These are phyloP conservation scores for Coemansia sp. DNA, from an alignment of 192 early-diverging fungal genomes.

Conservation along the genomic window DNA sequence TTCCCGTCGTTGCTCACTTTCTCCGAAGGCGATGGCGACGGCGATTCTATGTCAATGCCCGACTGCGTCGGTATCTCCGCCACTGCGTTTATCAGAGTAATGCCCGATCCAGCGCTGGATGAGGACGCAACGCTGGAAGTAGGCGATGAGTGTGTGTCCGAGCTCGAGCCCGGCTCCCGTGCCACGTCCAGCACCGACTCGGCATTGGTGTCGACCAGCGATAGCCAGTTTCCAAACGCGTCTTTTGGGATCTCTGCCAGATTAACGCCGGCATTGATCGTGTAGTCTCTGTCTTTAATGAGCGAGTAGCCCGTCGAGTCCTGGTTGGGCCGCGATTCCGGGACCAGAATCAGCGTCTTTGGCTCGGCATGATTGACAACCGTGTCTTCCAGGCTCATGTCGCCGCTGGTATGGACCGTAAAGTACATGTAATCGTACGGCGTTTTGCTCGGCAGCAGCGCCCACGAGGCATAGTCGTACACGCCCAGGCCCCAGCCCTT, in stretches of 20 bases:
- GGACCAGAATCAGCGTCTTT: slow-evolving; percentile 14
- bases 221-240: slow-evolving; percentile 27
- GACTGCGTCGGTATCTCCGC: neutral
- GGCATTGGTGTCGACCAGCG: slow-evolving; percentile 7
- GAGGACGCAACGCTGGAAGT: neutral
- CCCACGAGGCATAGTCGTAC: slow-evolving; percentile 45
- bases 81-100: neutral
- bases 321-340: neutral
- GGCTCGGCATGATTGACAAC: slow-evolving; percentile 28
- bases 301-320: slow-evolving; percentile 16
- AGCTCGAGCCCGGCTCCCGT: neutral
- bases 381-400: slow-evolving; percentile 33
- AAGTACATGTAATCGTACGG: slow-evolving; percentile 25
- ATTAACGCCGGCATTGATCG: slow-evolving; percentile 24
- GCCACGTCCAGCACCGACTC: slow-evolving; percentile 10
- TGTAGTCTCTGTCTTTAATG: slow-evolving; percentile 19
- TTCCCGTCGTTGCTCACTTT: neutral
- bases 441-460: slow-evolving; percentile 17
- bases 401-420: slow-evolving; percentile 31
- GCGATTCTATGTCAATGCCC: too few relatives aligned
- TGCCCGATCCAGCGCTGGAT: neutral
- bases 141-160: neutral
- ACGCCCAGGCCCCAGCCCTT: slow-evolving; percentile 32
- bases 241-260: slow-evolving; percentile 34
- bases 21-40: neutral